These are phyloP conservation scores for Stenocarpella maydis DNA, from an alignment of 2,329 filamentous ascomycete genomes.

Conservation along the genomic window DNA sequence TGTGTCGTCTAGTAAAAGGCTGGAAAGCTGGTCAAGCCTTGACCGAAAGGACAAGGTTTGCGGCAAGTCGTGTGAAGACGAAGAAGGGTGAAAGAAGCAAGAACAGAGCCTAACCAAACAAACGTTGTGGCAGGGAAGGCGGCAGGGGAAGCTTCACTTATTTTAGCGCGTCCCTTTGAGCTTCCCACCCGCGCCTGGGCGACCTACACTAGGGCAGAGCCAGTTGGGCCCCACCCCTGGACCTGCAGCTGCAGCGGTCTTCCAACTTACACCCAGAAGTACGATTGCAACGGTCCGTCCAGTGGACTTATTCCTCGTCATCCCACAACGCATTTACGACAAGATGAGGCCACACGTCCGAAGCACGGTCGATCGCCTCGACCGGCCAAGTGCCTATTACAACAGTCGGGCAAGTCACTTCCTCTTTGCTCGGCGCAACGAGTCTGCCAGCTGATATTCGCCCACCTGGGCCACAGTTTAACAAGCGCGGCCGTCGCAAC, in stretches of 20 bases:
- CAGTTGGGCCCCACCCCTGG: constrained; percentile 29
- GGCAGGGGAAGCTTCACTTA: constrained; percentile 25
- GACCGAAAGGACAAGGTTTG: neutral
- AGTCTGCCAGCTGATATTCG: constrained; percentile 37
- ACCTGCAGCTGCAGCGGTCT: constrained; percentile 21
- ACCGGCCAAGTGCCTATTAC: constrained; percentile 95
- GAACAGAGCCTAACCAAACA: neutral
- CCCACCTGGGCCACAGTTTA: constrained; percentile 52
- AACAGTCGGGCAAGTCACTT: constrained; percentile 72
- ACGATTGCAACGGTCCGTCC: neutral
- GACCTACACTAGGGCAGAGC: neutral
- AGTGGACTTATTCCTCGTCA: neutral
- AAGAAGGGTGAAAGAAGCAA: neutral
- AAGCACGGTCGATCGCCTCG: constrained; percentile 88
- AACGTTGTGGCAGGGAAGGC: constrained; percentile 26
- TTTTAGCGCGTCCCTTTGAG: constrained; percentile 36
- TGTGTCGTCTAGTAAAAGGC: neutral
- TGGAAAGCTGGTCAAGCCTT: neutral
- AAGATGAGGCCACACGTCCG: constrained; percentile 58
- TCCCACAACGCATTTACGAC: constrained; percentile 29
- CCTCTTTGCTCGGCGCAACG: neutral
- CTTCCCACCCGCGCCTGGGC: constrained; percentile 16
- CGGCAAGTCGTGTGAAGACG: neutral
- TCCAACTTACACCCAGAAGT: constrained; percentile 10
- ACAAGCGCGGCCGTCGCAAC: constrained; percentile 74